phyloP scores from a whole-genome alignment of 2,329 filamentous ascomycete species.

The Talaromyces sp. region DNA sequence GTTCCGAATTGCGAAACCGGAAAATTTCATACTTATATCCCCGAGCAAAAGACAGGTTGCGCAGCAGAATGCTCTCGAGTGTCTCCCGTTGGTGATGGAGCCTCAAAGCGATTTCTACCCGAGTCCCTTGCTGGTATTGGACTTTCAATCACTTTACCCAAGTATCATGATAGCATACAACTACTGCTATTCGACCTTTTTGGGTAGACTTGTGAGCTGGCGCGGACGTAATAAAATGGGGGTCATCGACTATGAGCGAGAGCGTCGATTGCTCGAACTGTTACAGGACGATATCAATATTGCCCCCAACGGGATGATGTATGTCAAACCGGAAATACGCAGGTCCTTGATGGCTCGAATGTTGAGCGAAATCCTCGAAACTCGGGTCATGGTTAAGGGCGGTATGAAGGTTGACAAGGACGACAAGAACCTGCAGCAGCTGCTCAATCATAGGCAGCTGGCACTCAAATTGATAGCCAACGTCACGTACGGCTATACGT shows the following conservation, averaged over 20 bases:
- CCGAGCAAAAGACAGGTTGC: conserved; percentile 90
- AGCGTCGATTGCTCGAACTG: conserved; percentile 69
- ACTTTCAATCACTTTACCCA: conserved; percentile 94
- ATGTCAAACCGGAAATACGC: conserved; percentile 75
- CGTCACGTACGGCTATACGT: conserved; percentile 97
- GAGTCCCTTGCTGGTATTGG: conserved; percentile 81
- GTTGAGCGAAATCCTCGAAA: conserved; percentile 92
- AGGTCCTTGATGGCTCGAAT: conserved; percentile 93
- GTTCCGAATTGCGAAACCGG: conserved; percentile 96
- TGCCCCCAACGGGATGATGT: conserved; percentile 95
- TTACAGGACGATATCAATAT: conserved; percentile 86
- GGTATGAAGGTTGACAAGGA: conserved; percentile 94
- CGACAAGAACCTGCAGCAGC: conserved; percentile 76
- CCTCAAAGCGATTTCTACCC: conserved; percentile 92
- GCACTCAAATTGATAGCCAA: conserved; percentile 97
- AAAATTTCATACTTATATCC: conserved; percentile 86
- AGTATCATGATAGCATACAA: conserved; percentile 99
- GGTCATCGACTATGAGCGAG: conserved; percentile 78
- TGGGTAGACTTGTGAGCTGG: conserved; percentile 82
- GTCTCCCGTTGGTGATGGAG: conserved; percentile 93
- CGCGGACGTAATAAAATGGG: conserved; percentile 93
- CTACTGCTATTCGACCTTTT: conserved; percentile 95
- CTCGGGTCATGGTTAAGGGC: conserved; percentile 93
- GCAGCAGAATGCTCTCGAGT: conserved; percentile 89
- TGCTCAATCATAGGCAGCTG: conserved; percentile 89